These are phyloP conservation scores for Stylosanthes scabra DNA, from an alignment of 331 rosid species.

Conservation along the genomic window DNA sequence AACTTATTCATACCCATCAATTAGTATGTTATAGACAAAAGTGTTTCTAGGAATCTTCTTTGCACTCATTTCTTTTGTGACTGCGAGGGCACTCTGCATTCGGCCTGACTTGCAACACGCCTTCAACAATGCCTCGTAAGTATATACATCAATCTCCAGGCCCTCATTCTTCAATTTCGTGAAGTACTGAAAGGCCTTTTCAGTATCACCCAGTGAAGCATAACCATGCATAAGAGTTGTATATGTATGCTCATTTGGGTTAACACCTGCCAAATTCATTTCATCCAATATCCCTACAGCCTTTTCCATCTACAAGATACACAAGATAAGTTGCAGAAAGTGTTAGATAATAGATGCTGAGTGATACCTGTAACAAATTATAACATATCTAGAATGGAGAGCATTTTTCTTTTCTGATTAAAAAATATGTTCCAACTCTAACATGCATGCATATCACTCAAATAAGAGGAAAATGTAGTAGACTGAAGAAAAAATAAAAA, in stretches of 20 bases:
- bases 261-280: constrained; percentile 82
- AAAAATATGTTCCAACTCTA: constrained; percentile 16
- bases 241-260: constrained; percentile 89
- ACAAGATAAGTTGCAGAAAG: constrained; percentile 22
- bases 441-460: not conserved
- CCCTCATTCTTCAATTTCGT: constrained; percentile 80
- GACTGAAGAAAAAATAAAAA: constrained; percentile 7
- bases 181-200: constrained; percentile 86
- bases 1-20: constrained; percentile 83
- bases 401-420: not conserved
- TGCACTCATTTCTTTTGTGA: constrained; percentile 90
- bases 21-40: constrained; percentile 87
- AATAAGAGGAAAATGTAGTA: not conserved
- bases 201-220: constrained; percentile 95
- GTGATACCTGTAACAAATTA: not conserved
- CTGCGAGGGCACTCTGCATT: constrained; percentile 98
- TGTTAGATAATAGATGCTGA: not conserved
- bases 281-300: constrained; percentile 84
- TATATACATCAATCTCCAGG: constrained; percentile 78
- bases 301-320: constrained; percentile 77
- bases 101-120: constrained; percentile 98
- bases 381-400: not conserved
- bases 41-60: constrained; percentile 85
- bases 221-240: constrained; percentile 95
- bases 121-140: constrained; percentile 93